Evolutionary conservation across 2,329 filamentous ascomycete genomes (phyloP), one percentile per base, ranked within the genome.

Genomic region (Camptophora hylomeconis): DNA sequence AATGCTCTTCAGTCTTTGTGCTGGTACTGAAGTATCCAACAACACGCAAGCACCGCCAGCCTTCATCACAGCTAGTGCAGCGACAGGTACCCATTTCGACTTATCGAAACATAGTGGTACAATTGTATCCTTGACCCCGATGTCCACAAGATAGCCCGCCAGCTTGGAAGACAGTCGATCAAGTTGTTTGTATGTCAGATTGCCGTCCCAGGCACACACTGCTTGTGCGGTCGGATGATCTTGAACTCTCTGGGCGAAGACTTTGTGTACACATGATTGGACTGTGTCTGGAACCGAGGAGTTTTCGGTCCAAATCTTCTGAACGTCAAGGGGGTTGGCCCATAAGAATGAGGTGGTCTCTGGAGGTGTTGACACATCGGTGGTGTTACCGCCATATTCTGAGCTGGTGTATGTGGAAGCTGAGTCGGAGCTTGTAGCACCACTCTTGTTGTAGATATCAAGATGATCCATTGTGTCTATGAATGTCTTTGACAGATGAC

Each of bases 31-130:
- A 13, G 53, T 52, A 27, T 57, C 54, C 7, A 58, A 40, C 1
- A 50, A 51, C 5, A 53, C 52, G 26, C 56, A 57, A 2, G 52
- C 54, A 10, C 51, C 55, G 7, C 55, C 55, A 2, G 55, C 52
- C 33, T 56, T 55, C 8, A 57, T 38, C 22, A 58, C 46, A 7
- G 50, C 55, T 7, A 57, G 32, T 28, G 56, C 49, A 3, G 54
- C 47, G 17, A 58, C 49, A 7, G 57, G 42, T 8, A 54, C 45
- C 55, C 55, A 58, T 6, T 49, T 49, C 0, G 54, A 57, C 32
- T 58, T 58, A 24, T 58, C 54, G 17, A 58, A 56, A 22, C 47
- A 55, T 5, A 58, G 26, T 3, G 50, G 49, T 17, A 58, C 53
- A 28, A 56, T 52, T 3, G 45, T 44, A 17, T 56, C 50, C 6